phyloP scores from a whole-genome alignment of 2,329 filamentous ascomycete genomes.

The Xylaria sp. region DNA sequence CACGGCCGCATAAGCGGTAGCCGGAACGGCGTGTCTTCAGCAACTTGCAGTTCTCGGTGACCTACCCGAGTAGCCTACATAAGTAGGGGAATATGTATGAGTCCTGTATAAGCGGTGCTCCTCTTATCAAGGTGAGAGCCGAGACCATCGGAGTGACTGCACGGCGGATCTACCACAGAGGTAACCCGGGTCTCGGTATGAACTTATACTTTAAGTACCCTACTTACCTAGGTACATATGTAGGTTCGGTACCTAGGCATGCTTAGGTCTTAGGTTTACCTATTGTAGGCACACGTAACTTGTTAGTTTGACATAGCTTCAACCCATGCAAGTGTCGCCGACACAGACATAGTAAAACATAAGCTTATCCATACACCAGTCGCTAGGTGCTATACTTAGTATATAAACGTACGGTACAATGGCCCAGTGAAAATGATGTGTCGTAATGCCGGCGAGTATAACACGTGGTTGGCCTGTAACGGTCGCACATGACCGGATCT shows the following conservation, averaged over 20 bases:
- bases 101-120: neutral
- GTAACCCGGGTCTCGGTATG: conserved; percentile 12
- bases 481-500: conserved; percentile 21
- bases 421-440: conserved; percentile 1
- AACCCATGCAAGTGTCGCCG: neutral
- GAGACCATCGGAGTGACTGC: neutral
- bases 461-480: conserved; percentile 18
- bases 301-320: no score
- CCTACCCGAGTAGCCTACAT: neutral
- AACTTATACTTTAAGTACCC: neutral
- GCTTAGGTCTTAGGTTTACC: neutral
- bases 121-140: neutral
- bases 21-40: neutral
- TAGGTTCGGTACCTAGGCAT: neutral
- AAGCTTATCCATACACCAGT: conserved; percentile 5
- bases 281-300: neutral
- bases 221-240: neutral
- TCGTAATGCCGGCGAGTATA: neutral
- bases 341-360: neutral
- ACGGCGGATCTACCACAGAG: conserved; percentile 2
- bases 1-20: neutral
- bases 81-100: neutral
- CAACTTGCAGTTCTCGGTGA: neutral
- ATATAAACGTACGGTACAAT: neutral
- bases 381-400: neutral